Evolutionary conservation across 306 rosid genomes (phyloP).

Genomic region (Cucurbita ficifolia): DNA sequence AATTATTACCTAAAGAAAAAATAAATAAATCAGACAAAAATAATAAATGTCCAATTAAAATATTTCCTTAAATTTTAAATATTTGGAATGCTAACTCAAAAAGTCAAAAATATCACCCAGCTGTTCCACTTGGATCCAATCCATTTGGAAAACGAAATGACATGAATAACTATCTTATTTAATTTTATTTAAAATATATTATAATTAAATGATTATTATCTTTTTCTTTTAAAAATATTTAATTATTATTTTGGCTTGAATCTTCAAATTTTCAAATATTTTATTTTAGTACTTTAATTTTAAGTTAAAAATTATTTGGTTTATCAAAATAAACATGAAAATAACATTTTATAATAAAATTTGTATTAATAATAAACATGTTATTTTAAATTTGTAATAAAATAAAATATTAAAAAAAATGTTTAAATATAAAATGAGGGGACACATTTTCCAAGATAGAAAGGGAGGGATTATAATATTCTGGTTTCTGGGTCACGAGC

Average conservation of each 20-base stretch:
- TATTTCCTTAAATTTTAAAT: neutral
- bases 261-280: too few species aligned
- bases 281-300: too few species aligned
- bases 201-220: too few species aligned
- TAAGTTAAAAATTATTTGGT: too few species aligned
- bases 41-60: neutral
- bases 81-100: neutral
- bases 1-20: neutral
- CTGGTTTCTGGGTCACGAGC: constrained; percentile 25
- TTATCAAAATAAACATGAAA: too few species aligned
- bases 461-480: constrained; percentile 7
- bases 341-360: too few species aligned
- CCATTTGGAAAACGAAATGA: neutral
- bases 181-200: neutral
- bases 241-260: too few species aligned
- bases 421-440: neutral
- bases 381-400: too few species aligned
- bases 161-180: neutral
- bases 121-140: neutral
- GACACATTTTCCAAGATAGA: constrained; percentile 32
- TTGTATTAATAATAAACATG: too few species aligned
- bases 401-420: too few species aligned
- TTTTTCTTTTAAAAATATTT: too few species aligned
- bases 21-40: too few species aligned
- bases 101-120: constrained; percentile 7